Evolutionary conservation across 2,329 filamentous ascomycete species (phyloP), one percentile per base, ranked within the genome.

Genomic region (Helotiales sp.): DNA sequence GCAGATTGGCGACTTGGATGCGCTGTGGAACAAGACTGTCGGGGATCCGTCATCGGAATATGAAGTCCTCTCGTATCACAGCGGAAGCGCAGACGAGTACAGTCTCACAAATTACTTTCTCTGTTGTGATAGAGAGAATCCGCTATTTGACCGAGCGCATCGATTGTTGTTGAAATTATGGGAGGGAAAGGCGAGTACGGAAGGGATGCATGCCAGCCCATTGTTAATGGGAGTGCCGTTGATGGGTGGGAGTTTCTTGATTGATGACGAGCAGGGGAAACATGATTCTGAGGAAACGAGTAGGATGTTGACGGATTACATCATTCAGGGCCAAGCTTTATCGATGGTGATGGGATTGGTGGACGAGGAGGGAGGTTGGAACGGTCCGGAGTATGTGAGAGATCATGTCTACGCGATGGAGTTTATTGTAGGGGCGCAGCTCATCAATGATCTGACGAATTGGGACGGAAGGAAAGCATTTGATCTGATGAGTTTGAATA

Each of bases 1-100:
- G 68, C 83, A 85, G 66, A 87, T 88, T 67, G 85, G 86, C 6
- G 84, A 88, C 75, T 70, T 88, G 2, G 82, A 88, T 72, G 73
- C 78, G 3, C 74, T 88, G 10, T 89, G 86, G 85, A 78, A 78
- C 57, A 70, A 79, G 59, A 85, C 82, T 0, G 75, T 88, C 7
- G 82, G 76, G 3, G 78, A 86, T 65, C 77, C 82, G 0, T 69
- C 70, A 2, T 85, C 83, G 2, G 81, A 74, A 0, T 86, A 77
- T 69, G 82, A 86, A 58, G 75, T 86, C 5, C 70, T 86, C 7
- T 80, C 81, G 0, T 86, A 84, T 69, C 82, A 82, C 69, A 68
- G 69, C 4, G 81, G 80, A 0, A 73, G 73, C 0, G 75, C 73
- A 6, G 73, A 78, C 3, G 77, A 73, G 6, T 79, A 79, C 30